Conservation (phyloP, 2,329 filamentous ascomycete species). For the Conoideocrella luteorostrata region DNA sequence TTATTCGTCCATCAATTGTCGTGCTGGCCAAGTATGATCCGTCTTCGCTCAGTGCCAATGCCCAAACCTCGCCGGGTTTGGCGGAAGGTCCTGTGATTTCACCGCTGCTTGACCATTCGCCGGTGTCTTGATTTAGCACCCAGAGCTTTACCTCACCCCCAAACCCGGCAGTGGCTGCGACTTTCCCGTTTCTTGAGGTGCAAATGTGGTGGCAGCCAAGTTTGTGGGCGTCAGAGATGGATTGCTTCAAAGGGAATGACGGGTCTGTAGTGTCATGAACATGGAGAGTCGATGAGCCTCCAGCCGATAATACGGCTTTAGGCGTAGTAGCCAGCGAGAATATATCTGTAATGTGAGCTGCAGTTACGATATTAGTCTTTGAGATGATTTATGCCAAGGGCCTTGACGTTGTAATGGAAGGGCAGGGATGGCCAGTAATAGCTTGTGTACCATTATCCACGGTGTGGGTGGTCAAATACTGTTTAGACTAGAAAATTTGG, state of each 20-base stretch:
- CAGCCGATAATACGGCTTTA: slow-evolving; percentile 71
- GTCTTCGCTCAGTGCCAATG: slow-evolving; percentile 75
- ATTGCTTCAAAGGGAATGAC: slow-evolving; percentile 72
- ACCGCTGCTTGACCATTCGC: slow-evolving; percentile 41
- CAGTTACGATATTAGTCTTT: slow-evolving; percentile 8
- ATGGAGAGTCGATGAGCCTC: slow-evolving; percentile 75
- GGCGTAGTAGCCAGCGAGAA: slow-evolving; percentile 75
- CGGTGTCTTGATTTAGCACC: slow-evolving; percentile 51
- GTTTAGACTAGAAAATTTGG: slow-evolving; percentile 67
- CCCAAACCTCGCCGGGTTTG: slow-evolving; percentile 74
- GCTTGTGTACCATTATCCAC: slow-evolving; percentile 67
- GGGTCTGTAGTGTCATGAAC: slow-evolving; percentile 68
- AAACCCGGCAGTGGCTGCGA: slow-evolving; percentile 81
- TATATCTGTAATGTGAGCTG: slow-evolving; percentile 79
- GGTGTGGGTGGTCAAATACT: slow-evolving; percentile 91
- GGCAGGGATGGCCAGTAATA: slow-evolving; percentile 13
- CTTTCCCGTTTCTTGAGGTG: slow-evolving; percentile 59
- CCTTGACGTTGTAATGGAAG: slow-evolving; percentile 14
- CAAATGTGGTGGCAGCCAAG: slow-evolving; percentile 88
- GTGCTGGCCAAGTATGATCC: slow-evolving; percentile 82
- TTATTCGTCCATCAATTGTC: slow-evolving; percentile 80
- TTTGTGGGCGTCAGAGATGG: slow-evolving; percentile 71
- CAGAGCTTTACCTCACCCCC: slow-evolving; percentile 84
- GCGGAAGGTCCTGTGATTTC: slow-evolving; percentile 38
- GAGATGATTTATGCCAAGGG: neutral